Conservation (phyloP, 2,329 filamentous ascomycete species). For the Teratosphaeria epicoccoides region DNA sequence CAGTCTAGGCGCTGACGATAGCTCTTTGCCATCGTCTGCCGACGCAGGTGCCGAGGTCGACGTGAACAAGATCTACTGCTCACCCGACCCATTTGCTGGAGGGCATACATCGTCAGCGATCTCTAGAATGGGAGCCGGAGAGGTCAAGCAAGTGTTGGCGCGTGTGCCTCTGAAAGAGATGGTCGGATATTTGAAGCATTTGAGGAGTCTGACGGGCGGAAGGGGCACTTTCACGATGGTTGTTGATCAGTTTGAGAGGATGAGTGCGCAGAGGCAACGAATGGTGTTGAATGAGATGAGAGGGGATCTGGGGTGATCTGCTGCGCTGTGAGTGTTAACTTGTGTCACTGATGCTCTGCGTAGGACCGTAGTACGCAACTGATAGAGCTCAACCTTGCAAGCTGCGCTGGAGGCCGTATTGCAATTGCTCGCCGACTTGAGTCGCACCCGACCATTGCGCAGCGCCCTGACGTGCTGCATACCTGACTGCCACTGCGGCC, state of each 20-base stretch:
- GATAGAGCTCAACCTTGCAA: too few relatives aligned
- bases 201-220: constrained; percentile 80
- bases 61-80: constrained; percentile 67
- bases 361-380: too few relatives aligned
- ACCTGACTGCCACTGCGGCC: neutral
- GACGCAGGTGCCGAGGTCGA: constrained; percentile 47
- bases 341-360: too few relatives aligned
- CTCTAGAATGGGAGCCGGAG: constrained; percentile 19
- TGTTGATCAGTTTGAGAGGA: constrained; percentile 60
- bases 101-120: constrained; percentile 5
- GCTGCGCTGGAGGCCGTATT: too few relatives aligned
- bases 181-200: constrained; percentile 83
- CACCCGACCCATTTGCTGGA: constrained; percentile 65
- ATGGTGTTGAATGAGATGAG: constrained; percentile 36
- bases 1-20: constrained; percentile 45
- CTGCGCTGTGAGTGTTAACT: neutral
- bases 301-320: constrained; percentile 1
- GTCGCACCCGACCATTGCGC: too few relatives aligned
- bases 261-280: constrained; percentile 51
- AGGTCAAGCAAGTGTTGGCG: constrained; percentile 56
- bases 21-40: neutral
- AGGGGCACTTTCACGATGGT: constrained; percentile 68
- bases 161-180: constrained; percentile 92
- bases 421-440: too few relatives aligned
- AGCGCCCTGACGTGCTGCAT: neutral